Evolutionary conservation across 768 basidiomycete genomes (phyloP).

Genomic region (Phallus indusiatus): DNA sequence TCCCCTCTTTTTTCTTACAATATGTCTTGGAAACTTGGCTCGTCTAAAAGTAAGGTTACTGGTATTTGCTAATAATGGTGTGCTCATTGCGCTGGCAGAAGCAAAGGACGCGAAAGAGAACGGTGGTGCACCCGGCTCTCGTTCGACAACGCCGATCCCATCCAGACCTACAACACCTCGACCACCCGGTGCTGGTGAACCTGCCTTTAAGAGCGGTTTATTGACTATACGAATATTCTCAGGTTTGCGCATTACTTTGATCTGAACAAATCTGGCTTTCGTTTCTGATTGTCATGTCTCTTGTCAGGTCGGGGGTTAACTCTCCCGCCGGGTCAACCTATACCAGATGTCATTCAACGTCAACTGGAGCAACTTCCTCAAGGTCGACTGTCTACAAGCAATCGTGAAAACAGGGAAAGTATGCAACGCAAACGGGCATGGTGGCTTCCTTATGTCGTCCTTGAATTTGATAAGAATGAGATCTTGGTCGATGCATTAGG

Average conservation of each 20-base stretch:
- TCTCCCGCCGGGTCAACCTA: conserved; percentile 64
- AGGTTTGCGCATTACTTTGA: conserved; percentile 36
- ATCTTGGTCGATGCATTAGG: conserved; percentile 92
- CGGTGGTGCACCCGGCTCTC: conserved; percentile 46
- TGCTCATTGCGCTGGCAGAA: not conserved
- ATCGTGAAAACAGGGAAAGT: conserved; percentile 59
- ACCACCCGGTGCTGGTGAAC: conserved; percentile 15
- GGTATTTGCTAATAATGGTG: not conserved
- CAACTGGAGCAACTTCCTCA: conserved; percentile 60
- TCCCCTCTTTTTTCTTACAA: conserved; percentile 14
- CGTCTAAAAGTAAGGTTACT: conserved; percentile 16
- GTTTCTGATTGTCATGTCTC: conserved; percentile 18
- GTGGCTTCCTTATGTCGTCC: conserved; percentile 96
- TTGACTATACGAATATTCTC: conserved; percentile 95
- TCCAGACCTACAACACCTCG: conserved; percentile 76
- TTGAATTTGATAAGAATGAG: conserved; percentile 98
- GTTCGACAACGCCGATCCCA: conserved; percentile 74
- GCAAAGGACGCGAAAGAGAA: conserved; percentile 61
- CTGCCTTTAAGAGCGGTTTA: conserved; percentile 43
- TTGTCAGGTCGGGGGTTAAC: conserved; percentile 66
- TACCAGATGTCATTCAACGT: conserved; percentile 80
- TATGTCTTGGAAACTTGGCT: conserved; percentile 52
- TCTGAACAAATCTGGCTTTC: not conserved
- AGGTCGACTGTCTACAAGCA: conserved; percentile 49
- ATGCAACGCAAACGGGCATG: conserved; percentile 88